Evolutionary conservation across 140 eudicot genomes (phyloP).

Genomic region (Senecio squalidus): DNA sequence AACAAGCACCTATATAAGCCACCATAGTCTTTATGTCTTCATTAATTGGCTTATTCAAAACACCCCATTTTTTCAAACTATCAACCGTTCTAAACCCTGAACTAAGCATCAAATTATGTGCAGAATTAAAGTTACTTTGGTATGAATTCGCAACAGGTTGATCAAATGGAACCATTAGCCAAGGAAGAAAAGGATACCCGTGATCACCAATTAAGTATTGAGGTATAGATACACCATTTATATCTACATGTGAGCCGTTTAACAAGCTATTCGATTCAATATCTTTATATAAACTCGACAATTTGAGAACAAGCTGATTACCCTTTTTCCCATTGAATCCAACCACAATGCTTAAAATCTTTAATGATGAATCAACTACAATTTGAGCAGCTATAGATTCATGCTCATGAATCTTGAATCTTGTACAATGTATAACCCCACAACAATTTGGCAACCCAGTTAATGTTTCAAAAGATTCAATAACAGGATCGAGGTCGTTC

Average conservation of each 20-base stretch:
- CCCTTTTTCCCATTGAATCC: slow-evolving; percentile 52
- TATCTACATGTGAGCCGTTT: slow-evolving; percentile 24
- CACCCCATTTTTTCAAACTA: slow-evolving; percentile 86
- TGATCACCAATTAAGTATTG: slow-evolving; percentile 59
- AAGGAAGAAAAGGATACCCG: slow-evolving; percentile 59
- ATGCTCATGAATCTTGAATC: slow-evolving; percentile 29
- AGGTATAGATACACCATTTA: slow-evolving; percentile 53
- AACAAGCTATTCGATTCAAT: slow-evolving; percentile 39
- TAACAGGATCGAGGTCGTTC: slow-evolving; percentile 41
- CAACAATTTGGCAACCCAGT: slow-evolving; percentile 84
- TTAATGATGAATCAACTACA: slow-evolving; percentile 62
- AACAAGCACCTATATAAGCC: slow-evolving; percentile 81
- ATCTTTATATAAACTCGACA: slow-evolving; percentile 52
- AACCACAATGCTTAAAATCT: slow-evolving; percentile 63
- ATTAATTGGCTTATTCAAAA: slow-evolving; percentile 52
- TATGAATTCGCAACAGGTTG: slow-evolving; percentile 34
- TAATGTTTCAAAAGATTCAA: slow-evolving; percentile 33
- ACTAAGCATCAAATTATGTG: slow-evolving; percentile 25
- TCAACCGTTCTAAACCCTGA: slow-evolving; percentile 45
- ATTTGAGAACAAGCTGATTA: slow-evolving; percentile 43
- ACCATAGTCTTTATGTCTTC: slow-evolving; percentile 60
- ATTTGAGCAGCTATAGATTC: slow-evolving; percentile 58
- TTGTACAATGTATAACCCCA: slow-evolving; percentile 49
- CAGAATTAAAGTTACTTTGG: slow-evolving; percentile 50
- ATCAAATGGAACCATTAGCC: slow-evolving; percentile 65